phyloP scores from a whole-genome alignment of 2,329 filamentous ascomycete genomes.

The Niveomyces coronatus region DNA sequence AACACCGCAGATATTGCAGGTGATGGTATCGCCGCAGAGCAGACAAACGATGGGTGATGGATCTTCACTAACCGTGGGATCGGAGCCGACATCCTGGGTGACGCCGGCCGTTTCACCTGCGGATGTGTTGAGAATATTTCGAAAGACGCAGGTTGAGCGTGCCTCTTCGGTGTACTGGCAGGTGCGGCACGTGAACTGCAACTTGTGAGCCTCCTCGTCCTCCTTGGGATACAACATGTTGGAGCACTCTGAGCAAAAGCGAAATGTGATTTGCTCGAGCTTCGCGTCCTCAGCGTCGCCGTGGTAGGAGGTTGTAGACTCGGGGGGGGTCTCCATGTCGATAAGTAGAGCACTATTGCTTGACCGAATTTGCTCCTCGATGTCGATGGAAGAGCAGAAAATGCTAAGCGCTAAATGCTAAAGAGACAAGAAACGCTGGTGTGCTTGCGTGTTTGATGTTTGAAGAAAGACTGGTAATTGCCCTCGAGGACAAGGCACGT shows the following conservation, averaged over 20 bases:
- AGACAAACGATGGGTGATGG: conserved; percentile 31
- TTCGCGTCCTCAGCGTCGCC: conserved; percentile 36
- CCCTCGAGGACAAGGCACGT: no score
- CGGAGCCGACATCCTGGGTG: conserved; percentile 90
- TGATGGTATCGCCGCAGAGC: conserved; percentile 34
- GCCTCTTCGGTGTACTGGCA: conserved; percentile 87
- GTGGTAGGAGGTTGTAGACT: conserved; percentile 36
- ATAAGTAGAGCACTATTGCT: no score
- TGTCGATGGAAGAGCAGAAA: no score
- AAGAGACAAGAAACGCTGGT: neutral
- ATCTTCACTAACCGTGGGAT: conserved; percentile 86
- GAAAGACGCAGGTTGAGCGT: conserved; percentile 83
- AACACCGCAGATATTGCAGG: conserved; percentile 30
- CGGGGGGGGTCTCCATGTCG: conserved; percentile 49
- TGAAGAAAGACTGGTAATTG: no score
- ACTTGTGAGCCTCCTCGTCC: conserved; percentile 69
- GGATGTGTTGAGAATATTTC: conserved; percentile 84
- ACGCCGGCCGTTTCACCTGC: conserved; percentile 94
- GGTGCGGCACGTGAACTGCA: conserved; percentile 93
- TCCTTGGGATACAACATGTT: conserved; percentile 98
- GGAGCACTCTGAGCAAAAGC: conserved; percentile 97
- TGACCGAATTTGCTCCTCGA: no score
- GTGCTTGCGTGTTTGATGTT: neutral
- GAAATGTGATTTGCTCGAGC: conserved; percentile 81
- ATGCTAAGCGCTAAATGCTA: neutral